Evolutionary conservation across 2,329 filamentous ascomycete genomes (phyloP).

Genomic region (Exophiala viscosa): DNA sequence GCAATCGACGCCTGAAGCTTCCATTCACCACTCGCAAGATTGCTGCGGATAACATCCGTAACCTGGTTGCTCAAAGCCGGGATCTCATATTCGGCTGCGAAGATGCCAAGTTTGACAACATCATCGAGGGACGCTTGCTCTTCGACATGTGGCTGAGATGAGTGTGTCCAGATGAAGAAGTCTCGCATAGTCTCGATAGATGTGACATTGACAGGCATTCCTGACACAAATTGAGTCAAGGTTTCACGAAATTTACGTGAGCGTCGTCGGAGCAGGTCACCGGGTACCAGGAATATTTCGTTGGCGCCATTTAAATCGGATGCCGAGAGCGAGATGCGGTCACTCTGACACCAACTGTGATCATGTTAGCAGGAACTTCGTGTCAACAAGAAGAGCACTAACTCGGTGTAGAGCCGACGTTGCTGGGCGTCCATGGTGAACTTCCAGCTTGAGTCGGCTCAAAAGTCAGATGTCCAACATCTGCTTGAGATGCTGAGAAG

Average conservation of each 20-base stretch:
- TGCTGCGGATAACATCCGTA: constrained; percentile 17
- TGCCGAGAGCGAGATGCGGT: constrained; percentile 9
- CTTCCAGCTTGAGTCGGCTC: not conserved
- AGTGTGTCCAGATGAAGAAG: constrained; percentile 20
- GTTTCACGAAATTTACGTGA: constrained; percentile 16
- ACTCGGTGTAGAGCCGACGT: constrained; percentile 15
- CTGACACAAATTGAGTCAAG: not conserved
- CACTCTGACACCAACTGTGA: constrained; percentile 20
- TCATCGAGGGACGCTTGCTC: constrained; percentile 12
- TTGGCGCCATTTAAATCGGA: not conserved
- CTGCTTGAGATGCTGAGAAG: not conserved
- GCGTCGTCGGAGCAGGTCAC: constrained; percentile 16
- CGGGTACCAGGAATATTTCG: constrained; percentile 8
- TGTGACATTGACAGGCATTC: constrained; percentile 8
- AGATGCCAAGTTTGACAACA: constrained; percentile 17
- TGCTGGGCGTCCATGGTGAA: constrained; percentile 9
- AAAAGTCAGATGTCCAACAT: not conserved
- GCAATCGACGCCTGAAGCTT: constrained; percentile 13
- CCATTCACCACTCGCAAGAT: constrained; percentile 20
- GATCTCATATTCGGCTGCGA: constrained; percentile 21
- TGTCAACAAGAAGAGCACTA: not conserved
- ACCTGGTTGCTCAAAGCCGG: constrained; percentile 23
- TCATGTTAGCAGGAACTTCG: not conserved
- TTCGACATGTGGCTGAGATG: constrained; percentile 10
- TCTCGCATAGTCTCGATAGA: constrained; percentile 14